Base-by-base conservation (phyloP, 2,329 filamentous ascomycete species). In the Keithomyces neogunnii region DNA sequence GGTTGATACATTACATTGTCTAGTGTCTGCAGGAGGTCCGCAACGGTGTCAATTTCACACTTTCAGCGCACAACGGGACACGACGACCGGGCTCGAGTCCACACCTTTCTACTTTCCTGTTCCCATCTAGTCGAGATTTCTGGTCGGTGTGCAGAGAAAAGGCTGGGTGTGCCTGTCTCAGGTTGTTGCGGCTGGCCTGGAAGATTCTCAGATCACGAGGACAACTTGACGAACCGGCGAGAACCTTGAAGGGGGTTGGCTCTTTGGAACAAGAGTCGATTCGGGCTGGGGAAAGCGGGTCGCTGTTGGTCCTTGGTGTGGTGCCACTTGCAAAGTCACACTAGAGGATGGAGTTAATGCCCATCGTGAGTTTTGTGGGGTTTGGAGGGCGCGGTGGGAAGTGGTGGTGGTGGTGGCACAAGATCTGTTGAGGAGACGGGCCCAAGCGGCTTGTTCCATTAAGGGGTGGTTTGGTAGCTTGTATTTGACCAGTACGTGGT, bases 121-220 rank as follows among this genome's bases (percentile, higher is more conserved):
- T 32, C 19, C 26, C 19, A 19, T 45, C 32, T 45, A 38, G 19
- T 33, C 10, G 10, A 31, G 1, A 19, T 26, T 13, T 11, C n/a
- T 11, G 40, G 19, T 36, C 9, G 10, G 31, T 46, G 30, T 35
- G 44, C 30, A 13, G 35, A 19, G 49, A 44, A 28, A 19, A 4
- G 10, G 3, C 13, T 11, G 32, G 5, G 35, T 39, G 39, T 19
- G 39, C 19, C 26, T 47, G 43, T 47, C 38, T 51, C 38, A 45
- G 48, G 39, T 45, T 31, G 19, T 19, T 19, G 19, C 11, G 40
- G 29, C n/a, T 44, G 31, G 39, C 26, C 31, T 39, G 6, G 26
- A 45, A 28, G 36, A 36, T 49, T 49, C 26, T 45, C 31, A 10
- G 19, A 49, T 45, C 48, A 49, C 48, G 31, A 45, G 48, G 48